phyloP scores from a whole-genome alignment of 352 stramenopile genomes.

The Detonula confervacea region DNA sequence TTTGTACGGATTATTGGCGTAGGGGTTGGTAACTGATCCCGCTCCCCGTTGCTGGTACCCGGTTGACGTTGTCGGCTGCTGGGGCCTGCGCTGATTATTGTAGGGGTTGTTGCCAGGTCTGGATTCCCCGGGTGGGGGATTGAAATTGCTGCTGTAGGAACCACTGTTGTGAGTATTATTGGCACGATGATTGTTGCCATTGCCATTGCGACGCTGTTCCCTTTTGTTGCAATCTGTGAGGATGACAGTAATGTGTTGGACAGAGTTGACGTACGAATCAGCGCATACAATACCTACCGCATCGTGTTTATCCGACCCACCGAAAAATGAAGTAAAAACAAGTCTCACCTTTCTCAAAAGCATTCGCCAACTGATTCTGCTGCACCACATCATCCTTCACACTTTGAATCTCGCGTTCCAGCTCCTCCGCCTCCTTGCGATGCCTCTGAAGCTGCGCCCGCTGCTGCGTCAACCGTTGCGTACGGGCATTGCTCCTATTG shows the following conservation, averaged over 20 bases:
- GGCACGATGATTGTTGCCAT: too few relatives aligned
- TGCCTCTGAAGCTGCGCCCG: conserved; percentile 53
- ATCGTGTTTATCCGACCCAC: neutral
- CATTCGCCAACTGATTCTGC: conserved; percentile 46
- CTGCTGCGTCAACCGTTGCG: conserved; percentile 45
- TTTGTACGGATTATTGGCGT: conserved; percentile 20
- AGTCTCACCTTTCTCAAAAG: conserved; percentile 54
- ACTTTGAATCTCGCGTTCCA: conserved; percentile 41
- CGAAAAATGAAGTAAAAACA: neutral
- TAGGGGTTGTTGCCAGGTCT: conserved; percentile 1
- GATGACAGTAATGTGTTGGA: too few relatives aligned
- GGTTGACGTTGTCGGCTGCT: conserved; percentile 1
- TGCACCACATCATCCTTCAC: conserved; percentile 36
- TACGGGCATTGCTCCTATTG: conserved; percentile 37
- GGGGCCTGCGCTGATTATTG: conserved; percentile 13
- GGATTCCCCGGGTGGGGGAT: conserved; percentile 16
- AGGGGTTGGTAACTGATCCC: conserved; percentile 11
- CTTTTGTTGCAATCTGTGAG: conserved; percentile 45
- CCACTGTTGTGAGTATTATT: conserved; percentile 17
- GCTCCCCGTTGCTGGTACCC: conserved; percentile 7
- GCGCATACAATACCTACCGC: neutral
- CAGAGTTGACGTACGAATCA: too few relatives aligned
- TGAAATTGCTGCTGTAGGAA: conserved; percentile 24
- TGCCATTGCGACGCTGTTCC: conserved; percentile 38
- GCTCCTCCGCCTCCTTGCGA: conserved; percentile 45